These are phyloP conservation scores for Panicum virgatum DNA, from an alignment of 202 grass and related monocot genomes.

Conservation along the genomic window DNA sequence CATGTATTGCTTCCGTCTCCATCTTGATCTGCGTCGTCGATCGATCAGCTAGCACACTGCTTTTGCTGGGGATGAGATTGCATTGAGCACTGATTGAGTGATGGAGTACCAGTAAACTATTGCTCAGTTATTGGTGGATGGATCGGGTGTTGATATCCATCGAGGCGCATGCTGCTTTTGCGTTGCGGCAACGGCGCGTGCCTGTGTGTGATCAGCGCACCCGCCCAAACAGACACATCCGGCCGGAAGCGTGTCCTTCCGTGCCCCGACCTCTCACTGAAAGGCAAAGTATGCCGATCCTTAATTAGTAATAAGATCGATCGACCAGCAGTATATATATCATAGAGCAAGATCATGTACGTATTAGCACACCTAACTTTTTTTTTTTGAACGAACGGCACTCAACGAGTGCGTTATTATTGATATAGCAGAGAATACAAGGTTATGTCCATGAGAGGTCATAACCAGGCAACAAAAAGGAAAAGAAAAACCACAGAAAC, in stretches of 20 bases:
- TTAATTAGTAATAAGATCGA: too few species aligned
- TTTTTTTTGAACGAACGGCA: too few species aligned
- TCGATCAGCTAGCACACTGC: not conserved
- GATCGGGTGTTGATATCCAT: not conserved
- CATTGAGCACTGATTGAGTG: constrained; percentile 18
- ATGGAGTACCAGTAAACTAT: not conserved
- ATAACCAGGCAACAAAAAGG: too few species aligned
- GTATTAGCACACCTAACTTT: too few species aligned
- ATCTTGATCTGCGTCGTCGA: constrained; percentile 2
- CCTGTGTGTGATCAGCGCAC: not conserved
- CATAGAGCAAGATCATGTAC: too few species aligned
- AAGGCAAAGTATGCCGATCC: not conserved
- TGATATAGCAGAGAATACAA: too few species aligned
- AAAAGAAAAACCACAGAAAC: too few species aligned
- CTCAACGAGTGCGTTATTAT: too few species aligned
- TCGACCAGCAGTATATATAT: too few species aligned
- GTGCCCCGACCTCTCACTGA: too few species aligned
- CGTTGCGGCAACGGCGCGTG: not conserved
- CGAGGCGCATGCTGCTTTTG: not conserved
- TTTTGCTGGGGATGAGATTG: constrained; percentile 20
- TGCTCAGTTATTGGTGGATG: not conserved
- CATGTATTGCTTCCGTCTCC: not conserved
- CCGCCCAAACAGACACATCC: not conserved
- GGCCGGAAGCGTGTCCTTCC: not conserved
- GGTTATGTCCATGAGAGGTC: too few species aligned